A percentile compares a stretch with the other conserved stretches of the same genome.
Evolutionary conservation across 2,329 filamentous ascomycete genomes (phyloP).

Genomic region (Ilyonectria mors-panacis): DNA sequence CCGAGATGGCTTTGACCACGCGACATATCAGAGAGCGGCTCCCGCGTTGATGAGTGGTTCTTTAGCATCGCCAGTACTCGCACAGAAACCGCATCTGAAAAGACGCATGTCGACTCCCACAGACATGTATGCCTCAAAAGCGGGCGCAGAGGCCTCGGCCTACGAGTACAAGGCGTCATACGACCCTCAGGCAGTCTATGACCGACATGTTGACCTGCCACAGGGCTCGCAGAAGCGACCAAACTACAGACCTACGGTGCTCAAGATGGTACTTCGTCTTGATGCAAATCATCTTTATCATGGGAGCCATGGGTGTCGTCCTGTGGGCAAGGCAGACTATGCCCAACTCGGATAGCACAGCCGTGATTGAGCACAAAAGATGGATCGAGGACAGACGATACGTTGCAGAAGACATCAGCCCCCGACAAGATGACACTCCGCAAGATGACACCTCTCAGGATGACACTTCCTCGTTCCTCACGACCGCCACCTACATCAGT

Average conservation of each 20-base stretch:
- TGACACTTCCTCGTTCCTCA: not conserved
- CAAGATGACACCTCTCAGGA: not conserved
- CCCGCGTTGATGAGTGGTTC: not conserved
- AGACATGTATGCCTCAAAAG: not conserved
- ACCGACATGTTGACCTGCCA: not conserved
- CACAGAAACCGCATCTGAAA: not conserved
- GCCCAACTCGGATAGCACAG: conserved; percentile 45
- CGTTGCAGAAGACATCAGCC: not conserved
- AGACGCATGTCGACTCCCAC: too few species aligned
- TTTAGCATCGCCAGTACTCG: not conserved
- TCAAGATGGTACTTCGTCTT: conserved; percentile 46
- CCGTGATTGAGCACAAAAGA: conserved; percentile 39
- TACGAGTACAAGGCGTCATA: conserved; percentile 1
- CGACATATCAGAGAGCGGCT: too few species aligned
- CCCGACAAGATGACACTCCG: conserved; percentile 1
- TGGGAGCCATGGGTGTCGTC: conserved; percentile 42
- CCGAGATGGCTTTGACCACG: too few species aligned
- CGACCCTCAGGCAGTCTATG: not conserved
- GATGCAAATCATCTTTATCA: conserved; percentile 35
- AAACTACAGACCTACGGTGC: conserved; percentile 45
- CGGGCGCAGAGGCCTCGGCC: not conserved
- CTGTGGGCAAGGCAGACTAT: conserved; percentile 43
- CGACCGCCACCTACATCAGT: conserved; percentile 4
- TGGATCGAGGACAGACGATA: not conserved
- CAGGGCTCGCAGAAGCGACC: conserved; percentile 24